Percentiles rank a stretch among this genome's conserved stretches.
phyloP scores from a whole-genome alignment of 78 protist species.

The Ministeria vibrans region DNA sequence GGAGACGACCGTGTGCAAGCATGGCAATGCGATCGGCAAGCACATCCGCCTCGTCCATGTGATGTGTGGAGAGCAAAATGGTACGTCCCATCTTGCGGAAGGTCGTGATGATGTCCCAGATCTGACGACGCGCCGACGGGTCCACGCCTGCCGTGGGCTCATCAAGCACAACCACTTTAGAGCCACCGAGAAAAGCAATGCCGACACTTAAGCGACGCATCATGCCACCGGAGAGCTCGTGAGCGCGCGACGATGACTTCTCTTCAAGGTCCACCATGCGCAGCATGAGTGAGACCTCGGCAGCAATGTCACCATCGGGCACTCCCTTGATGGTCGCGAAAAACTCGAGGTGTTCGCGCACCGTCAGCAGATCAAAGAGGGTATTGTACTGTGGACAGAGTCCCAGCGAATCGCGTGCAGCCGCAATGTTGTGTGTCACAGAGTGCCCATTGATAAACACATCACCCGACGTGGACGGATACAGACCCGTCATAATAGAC shows the following conservation, averaged over 20 bases:
- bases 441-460: conserved; percentile 56
- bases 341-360: conserved; percentile 42
- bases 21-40: conserved; percentile 27
- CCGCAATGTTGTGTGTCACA: conserved; percentile 3
- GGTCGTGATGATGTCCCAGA: conserved; percentile 58
- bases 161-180: neutral
- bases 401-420: conserved; percentile 46
- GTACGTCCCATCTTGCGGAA: conserved; percentile 42
- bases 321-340: conserved; percentile 42
- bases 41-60: conserved; percentile 30
- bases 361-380: conserved; percentile 60
- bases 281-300: neutral
- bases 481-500: conserved; percentile 66
- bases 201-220: conserved; percentile 34
- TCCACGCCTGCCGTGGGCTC: conserved; percentile 27
- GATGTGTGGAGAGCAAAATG: conserved; percentile 46
- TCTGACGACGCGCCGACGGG: conserved; percentile 26
- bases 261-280: neutral
- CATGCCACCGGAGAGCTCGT: conserved; percentile 32
- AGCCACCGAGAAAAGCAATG: conserved; percentile 9
- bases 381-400: conserved; percentile 80
- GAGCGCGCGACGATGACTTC: neutral
- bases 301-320: neutral
- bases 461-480: conserved; percentile 61
- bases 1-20: conserved; percentile 5